Base-by-base conservation (phyloP, 2,329 filamentous ascomycete species). In the Hypomyces perniciosus region DNA sequence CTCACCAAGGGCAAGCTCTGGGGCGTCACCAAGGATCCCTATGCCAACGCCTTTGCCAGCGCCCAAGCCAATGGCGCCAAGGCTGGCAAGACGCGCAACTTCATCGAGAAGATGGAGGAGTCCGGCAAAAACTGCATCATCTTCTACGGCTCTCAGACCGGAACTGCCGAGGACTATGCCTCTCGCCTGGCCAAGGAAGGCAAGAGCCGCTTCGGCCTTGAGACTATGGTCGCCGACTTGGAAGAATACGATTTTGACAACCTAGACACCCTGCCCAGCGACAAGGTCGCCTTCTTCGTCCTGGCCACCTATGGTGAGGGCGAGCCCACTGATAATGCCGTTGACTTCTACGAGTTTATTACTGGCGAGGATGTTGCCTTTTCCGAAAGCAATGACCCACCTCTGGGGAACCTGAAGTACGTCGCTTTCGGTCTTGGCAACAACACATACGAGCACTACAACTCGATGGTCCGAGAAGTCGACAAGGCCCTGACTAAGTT, bases 371-470 rank as follows among this genome's bases (percentile, higher is more conserved):
- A 93, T 51, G 77, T 86, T 51, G 73, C 81, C 59, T 97, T 97
- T 72, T 88, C 87, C 59, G 82, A 90, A 64, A 81, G 84, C 61
- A 72, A 70, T 42, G 86, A 92, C 26, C 80, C 85, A 55, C 81
- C 92, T 45, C 81, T 99, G 49, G 77, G 74, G 46, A 91, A 89
- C 63, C 80, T 99, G 65, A 92, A 91, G 69, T 99, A 91, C 66
- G 90, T 99, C 64, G 81, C 90, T 51, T 99, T 99, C 63, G 93
- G 93, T 64, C 83, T 99, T 37, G 93, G 93, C 59, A 99, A 99
- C 78, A 99, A 97, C 77, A 97, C 93, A 29, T 99, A 99, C 68
- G 93, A 99, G 68, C 93, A 99, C 77, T 99, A 96, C 79, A 99
- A 99, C 75, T 87, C 87, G 47, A 96, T 99, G 90, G 91, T 99